Conservation (phyloP, 2,329 filamentous ascomycete genomes). For the Cercospora canescens region DNA sequence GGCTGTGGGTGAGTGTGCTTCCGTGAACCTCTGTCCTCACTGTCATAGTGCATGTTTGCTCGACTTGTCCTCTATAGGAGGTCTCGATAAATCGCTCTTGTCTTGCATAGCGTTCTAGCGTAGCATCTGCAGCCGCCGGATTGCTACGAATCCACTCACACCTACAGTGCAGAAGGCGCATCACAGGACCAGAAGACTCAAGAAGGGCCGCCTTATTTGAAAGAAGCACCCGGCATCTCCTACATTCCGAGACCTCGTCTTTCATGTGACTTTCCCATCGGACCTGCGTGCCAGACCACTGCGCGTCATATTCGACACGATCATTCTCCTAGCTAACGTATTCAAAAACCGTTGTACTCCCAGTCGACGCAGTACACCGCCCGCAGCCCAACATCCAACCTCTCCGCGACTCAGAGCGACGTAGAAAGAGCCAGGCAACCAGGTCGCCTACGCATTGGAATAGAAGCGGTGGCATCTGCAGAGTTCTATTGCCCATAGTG, state of each 20-base stretch:
- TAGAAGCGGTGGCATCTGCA: not conserved
- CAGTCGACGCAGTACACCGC: not conserved
- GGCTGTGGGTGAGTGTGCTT: conserved; percentile 8
- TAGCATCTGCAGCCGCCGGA: conserved; percentile 11
- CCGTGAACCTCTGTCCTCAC: not conserved
- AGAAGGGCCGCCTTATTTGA: conserved; percentile 11
- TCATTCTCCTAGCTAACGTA: not conserved
- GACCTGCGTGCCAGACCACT: conserved; percentile 7
- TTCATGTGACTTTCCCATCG: conserved; percentile 21
- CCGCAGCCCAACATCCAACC: not conserved
- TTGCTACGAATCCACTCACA: not conserved
- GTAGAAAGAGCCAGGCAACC: conserved; percentile 3
- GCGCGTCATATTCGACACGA: conserved; percentile 6
- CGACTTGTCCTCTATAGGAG: conserved; percentile 5
- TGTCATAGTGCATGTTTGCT: conserved; percentile 14
- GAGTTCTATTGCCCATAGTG: conserved; percentile 15
- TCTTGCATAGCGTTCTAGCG: conserved; percentile 17
- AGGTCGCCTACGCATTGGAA: not conserved
- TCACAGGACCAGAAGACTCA: conserved; percentile 18
- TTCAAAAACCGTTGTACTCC: not conserved
- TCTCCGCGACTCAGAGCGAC: not conserved
- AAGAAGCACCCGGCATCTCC: conserved; percentile 7
- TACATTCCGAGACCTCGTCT: conserved; percentile 22
- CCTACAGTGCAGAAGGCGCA: not conserved
- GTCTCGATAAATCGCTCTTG: not conserved